A percentile compares a stretch with the other conserved stretches of the same genome.
These are phyloP conservation scores for Fraxinus excelsior DNA, from an alignment of 257 asterid genomes.

Conservation along the genomic window DNA sequence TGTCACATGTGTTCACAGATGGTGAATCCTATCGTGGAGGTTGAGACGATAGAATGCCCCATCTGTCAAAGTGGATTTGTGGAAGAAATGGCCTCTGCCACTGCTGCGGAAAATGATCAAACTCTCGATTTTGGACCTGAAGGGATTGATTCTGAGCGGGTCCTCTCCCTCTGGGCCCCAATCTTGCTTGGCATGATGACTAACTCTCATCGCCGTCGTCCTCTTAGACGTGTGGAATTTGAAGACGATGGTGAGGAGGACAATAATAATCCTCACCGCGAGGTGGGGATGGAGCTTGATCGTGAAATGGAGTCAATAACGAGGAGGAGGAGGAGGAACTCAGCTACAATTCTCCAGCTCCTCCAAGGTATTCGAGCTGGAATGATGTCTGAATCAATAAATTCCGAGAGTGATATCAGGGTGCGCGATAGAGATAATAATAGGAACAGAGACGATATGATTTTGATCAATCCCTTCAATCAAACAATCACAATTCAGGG, in stretches of 20 bases:
- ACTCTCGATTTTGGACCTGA: slow-evolving; percentile 47
- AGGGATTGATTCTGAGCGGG: slow-evolving; percentile 62
- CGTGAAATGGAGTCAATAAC: slow-evolving; percentile 55
- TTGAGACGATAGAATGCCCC: slow-evolving; percentile 69
- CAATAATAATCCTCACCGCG: slow-evolving; percentile 15
- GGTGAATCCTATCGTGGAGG: slow-evolving; percentile 64
- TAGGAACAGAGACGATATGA: slow-evolving; percentile 49
- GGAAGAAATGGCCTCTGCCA: slow-evolving; percentile 61
- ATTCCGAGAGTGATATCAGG: slow-evolving; percentile 24
- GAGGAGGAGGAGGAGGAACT: slow-evolving; percentile 61
- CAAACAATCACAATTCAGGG: slow-evolving; percentile 67
- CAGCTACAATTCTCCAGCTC: slow-evolving; percentile 73
- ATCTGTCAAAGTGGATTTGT: slow-evolving; percentile 74
- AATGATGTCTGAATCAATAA: slow-evolving; percentile 42
- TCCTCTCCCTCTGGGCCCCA: slow-evolving; percentile 89
- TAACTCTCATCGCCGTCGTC: slow-evolving; percentile 44
- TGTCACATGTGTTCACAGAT: slow-evolving; percentile 71
- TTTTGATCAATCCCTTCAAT: slow-evolving; percentile 69
- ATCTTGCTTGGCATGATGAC: slow-evolving; percentile 76
- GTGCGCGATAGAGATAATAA: slow-evolving; percentile 29
- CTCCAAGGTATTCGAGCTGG: slow-evolving; percentile 70
- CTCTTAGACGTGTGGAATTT: slow-evolving; percentile 44
- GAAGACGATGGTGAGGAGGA: slow-evolving; percentile 38
- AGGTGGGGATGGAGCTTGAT: slow-evolving; percentile 44
- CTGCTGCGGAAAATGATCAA: slow-evolving; percentile 33